Evolutionary conservation across 2,329 filamentous ascomycete genomes (phyloP).

Genomic region (Curvularia sp.): DNA sequence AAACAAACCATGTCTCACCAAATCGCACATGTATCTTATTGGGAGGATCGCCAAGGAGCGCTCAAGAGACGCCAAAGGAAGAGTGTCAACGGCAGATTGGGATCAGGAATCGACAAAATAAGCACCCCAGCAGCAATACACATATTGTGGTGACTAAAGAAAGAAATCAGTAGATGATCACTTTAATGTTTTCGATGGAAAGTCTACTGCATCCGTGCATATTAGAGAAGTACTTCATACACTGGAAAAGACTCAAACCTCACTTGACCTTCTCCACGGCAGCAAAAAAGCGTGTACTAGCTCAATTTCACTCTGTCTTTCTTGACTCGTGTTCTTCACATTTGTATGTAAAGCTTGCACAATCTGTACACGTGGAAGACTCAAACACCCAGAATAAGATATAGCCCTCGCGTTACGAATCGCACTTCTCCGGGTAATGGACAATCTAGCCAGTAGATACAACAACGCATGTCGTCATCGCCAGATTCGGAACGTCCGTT

Average conservation of each 20-base stretch:
- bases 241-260: not conserved
- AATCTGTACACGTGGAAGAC: not conserved
- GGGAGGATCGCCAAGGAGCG: not conserved
- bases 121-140: too few relatives aligned
- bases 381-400: not conserved
- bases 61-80: not conserved
- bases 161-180: too few relatives aligned
- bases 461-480: not conserved
- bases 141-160: too few relatives aligned
- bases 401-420: not conserved
- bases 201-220: not conserved
- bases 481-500: not conserved
- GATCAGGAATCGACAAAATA: too few relatives aligned
- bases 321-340: not conserved
- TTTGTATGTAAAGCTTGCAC: not conserved
- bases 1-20: not conserved
- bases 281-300: not conserved
- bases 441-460: not conserved
- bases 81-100: not conserved
- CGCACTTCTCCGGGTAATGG: too few relatives aligned
- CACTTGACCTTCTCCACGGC: not conserved
- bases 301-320: not conserved
- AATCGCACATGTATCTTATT: not conserved
- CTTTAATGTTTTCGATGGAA: too few relatives aligned
- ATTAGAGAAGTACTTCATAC: not conserved